Evolutionary conservation across 2,329 filamentous ascomycete species (phyloP).

Genomic region (Onygenales sp.): DNA sequence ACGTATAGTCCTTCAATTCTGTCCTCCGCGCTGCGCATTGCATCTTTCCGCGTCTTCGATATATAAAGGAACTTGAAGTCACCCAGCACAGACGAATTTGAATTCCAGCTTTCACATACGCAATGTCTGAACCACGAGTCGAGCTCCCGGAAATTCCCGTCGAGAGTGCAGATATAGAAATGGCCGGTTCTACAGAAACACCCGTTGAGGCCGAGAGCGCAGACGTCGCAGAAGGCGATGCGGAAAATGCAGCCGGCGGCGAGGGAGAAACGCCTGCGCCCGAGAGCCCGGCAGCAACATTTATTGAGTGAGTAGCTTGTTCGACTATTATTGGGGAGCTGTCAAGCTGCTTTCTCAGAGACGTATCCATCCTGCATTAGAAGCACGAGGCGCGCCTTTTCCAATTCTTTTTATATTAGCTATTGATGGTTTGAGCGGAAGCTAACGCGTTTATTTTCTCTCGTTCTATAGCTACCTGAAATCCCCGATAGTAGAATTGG

Average conservation of each 20-base stretch:
- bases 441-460: not conserved
- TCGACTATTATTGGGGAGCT: not conserved
- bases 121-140: constrained; percentile 9
- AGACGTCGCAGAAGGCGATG: not conserved
- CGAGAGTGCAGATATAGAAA: constrained; percentile 16
- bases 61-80: no score
- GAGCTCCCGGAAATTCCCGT: constrained; percentile 7
- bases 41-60: no score
- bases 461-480: constrained; percentile 43
- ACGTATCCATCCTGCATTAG: not conserved
- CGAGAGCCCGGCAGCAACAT: constrained; percentile 2
- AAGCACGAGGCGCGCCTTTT: not conserved
- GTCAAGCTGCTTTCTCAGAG: not conserved
- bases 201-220: constrained; percentile 1
- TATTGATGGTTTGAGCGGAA: not conserved
- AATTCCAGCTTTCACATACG: not conserved
- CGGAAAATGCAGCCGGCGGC: constrained; percentile 1
- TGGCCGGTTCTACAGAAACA: constrained; percentile 13
- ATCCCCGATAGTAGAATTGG: constrained; percentile 59
- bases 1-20: no score
- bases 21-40: no score
- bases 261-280: not conserved
- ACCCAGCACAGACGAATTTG: no score
- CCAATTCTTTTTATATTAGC: not conserved
- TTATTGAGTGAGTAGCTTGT: constrained; percentile 6